These are phyloP conservation scores for Coniochaeta sp. DNA, from an alignment of 2,329 filamentous ascomycete species.

Conservation along the genomic window DNA sequence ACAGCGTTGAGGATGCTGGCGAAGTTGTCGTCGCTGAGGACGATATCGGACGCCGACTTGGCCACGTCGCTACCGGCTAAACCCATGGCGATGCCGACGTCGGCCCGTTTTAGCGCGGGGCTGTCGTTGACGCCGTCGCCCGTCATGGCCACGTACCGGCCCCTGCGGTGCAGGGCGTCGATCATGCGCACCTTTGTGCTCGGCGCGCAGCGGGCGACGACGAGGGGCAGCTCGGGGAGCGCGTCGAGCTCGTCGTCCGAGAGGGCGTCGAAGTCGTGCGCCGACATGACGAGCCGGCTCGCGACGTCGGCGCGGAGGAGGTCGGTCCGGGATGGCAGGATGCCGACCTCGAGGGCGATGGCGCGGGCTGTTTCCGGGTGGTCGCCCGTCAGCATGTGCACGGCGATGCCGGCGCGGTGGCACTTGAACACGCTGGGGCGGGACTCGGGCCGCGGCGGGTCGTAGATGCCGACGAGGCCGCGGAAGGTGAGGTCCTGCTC, in stretches of 20 bases:
- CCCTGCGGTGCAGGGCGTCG: constrained; percentile 1
- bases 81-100: constrained; percentile 57
- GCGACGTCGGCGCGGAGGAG: constrained; percentile 38
- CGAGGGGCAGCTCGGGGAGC: constrained; percentile 49
- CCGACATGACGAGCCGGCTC: constrained; percentile 48
- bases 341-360: constrained; percentile 50
- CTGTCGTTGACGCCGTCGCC: constrained; percentile 3
- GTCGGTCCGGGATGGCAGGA: constrained; percentile 34
- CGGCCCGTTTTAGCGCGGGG: constrained; percentile 21
- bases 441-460: constrained; percentile 61
- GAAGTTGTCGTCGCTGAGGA: constrained; percentile 14
- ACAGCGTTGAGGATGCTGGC: constrained; percentile 10
- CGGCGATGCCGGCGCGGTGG: constrained; percentile 48
- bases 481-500: constrained; percentile 55
- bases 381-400: constrained; percentile 59
- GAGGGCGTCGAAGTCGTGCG: constrained; percentile 49
- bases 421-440: constrained; percentile 47
- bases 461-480: constrained; percentile 64
- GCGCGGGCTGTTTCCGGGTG: constrained; percentile 52
- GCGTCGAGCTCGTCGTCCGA: constrained; percentile 49
- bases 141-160: not conserved
- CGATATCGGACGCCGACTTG: constrained; percentile 21
- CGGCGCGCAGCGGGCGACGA: constrained; percentile 55
- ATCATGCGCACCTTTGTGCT: constrained; percentile 61
- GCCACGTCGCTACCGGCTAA: constrained; percentile 47